phyloP scores from a whole-genome alignment of 805 yeast species.

The Tetrapisispora nanseiensis region DNA sequence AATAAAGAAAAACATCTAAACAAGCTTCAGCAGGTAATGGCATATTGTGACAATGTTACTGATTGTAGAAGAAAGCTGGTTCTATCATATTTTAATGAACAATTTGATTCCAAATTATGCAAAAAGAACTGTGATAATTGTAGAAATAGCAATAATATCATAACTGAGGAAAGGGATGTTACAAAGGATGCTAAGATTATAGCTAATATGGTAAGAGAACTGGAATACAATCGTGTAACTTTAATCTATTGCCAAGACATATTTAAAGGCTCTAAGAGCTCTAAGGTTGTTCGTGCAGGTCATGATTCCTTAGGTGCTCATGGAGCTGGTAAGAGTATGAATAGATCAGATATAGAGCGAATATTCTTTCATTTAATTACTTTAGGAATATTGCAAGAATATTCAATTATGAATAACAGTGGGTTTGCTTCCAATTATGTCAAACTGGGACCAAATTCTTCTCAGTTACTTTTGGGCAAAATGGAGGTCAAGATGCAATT shows the following conservation, averaged over 20 bases:
- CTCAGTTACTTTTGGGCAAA: constrained; percentile 35
- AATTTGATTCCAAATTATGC: constrained; percentile 58
- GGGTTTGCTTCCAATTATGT: constrained; percentile 79
- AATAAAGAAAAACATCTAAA: constrained; percentile 70
- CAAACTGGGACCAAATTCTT: constrained; percentile 48
- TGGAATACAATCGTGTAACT: constrained; percentile 59
- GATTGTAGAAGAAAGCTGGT: constrained; percentile 90
- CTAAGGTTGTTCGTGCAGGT: constrained; percentile 53
- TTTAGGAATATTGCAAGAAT: constrained; percentile 57
- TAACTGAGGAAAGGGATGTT: constrained; percentile 51
- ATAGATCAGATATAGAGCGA: constrained; percentile 68
- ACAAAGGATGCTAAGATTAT: constrained; percentile 54
- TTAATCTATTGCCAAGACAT: constrained; percentile 74
- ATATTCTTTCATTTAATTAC: constrained; percentile 70
- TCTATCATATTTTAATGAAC: constrained; percentile 81
- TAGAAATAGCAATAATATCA: constrained; percentile 31
- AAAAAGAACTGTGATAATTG: constrained; percentile 81
- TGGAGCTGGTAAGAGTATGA: constrained; percentile 58
- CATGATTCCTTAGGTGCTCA: constrained; percentile 52
- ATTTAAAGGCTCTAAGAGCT: constrained; percentile 58
- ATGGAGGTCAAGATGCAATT: constrained; percentile 46
- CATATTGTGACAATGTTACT: constrained; percentile 81
- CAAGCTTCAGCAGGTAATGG: constrained; percentile 73
- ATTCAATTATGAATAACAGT: constrained; percentile 57
- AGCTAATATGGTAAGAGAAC: constrained; percentile 44